Conservation (phyloP, 73 alveolate species). For the Tetrahymena elliotti region DNA sequence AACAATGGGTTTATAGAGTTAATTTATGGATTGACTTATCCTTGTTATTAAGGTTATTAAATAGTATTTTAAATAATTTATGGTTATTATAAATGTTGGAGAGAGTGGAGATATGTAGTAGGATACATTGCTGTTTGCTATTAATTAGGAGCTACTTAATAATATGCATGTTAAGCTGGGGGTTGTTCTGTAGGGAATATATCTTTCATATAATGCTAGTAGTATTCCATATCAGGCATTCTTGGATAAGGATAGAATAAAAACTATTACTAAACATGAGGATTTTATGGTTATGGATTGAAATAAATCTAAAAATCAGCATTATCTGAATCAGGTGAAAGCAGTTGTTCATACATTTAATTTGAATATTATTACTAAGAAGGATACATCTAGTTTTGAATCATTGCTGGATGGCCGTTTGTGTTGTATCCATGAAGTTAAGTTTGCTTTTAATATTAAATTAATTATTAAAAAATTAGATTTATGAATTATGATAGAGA, state of each 20-base stretch:
- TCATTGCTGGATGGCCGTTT: not conserved
- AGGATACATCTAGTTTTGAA: not conserved
- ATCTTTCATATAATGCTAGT: not conserved
- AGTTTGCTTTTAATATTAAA: not conserved
- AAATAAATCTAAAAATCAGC: not conserved
- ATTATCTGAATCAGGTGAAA: not conserved
- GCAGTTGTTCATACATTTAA: not conserved
- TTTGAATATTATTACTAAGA: not conserved
- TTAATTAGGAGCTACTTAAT: not conserved
- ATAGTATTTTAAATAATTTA: not conserved
- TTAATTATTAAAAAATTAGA: too few species aligned
- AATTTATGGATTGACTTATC: not conserved
- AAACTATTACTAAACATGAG: not conserved
- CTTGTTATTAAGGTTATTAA: not conserved
- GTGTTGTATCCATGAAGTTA: not conserved
- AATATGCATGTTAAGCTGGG: not conserved
- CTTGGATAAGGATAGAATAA: not conserved
- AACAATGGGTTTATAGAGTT: not conserved
- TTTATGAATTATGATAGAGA: too few species aligned
- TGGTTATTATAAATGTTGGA: not conserved
- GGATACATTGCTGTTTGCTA: not conserved
- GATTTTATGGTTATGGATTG: not conserved
- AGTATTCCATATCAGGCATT: not conserved
- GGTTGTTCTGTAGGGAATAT: not conserved
- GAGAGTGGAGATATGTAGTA: not conserved